These are phyloP conservation scores for Chlorella variabilis DNA, from an alignment of 163 green algal species.

Conservation along the genomic window DNA sequence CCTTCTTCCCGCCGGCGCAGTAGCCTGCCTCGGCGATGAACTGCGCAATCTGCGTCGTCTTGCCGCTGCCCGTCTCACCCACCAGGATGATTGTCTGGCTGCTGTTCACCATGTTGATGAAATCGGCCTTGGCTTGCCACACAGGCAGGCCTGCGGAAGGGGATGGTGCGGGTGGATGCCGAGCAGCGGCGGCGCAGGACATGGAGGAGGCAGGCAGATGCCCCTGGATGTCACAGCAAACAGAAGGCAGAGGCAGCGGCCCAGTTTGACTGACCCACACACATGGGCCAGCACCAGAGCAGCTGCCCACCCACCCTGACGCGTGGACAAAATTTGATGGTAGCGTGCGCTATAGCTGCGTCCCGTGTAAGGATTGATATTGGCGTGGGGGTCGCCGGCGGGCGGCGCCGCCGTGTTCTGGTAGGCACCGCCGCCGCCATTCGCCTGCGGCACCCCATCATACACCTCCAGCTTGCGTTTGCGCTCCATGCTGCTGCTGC, in stretches of 20 bases:
- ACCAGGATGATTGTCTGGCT: slow-evolving; percentile 97
- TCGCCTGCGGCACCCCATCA: slow-evolving; percentile 21
- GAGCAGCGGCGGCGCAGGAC: neutral
- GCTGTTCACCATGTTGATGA: slow-evolving; percentile 91
- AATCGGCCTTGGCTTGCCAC: slow-evolving; percentile 96
- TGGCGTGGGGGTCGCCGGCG: neutral
- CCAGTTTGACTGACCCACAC: no score
- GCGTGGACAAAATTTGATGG: slow-evolving; percentile 93
- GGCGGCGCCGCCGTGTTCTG: slow-evolving; percentile 3
- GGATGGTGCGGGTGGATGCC: no score
- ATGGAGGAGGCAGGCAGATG: neutral
- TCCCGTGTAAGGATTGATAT: slow-evolving; percentile 91
- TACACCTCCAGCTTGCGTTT: slow-evolving; percentile 82
- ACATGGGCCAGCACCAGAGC: no score
- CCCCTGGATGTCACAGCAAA: neutral
- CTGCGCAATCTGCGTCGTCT: slow-evolving; percentile 98
- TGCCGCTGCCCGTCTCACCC: slow-evolving; percentile 94
- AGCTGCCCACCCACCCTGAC: slow-evolving; percentile 76
- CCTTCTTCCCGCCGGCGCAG: slow-evolving; percentile 75
- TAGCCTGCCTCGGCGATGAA: slow-evolving; percentile 96
- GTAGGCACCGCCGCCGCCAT: slow-evolving; percentile 3
- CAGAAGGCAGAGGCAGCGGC: no score
- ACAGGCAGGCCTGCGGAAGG: slow-evolving; percentile 95
- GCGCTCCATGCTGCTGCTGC: slow-evolving; percentile 55
- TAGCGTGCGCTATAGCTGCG: slow-evolving; percentile 88